Evolutionary conservation across 208 protist species (phyloP).

Genomic region (Herpetomonas muscarum): DNA sequence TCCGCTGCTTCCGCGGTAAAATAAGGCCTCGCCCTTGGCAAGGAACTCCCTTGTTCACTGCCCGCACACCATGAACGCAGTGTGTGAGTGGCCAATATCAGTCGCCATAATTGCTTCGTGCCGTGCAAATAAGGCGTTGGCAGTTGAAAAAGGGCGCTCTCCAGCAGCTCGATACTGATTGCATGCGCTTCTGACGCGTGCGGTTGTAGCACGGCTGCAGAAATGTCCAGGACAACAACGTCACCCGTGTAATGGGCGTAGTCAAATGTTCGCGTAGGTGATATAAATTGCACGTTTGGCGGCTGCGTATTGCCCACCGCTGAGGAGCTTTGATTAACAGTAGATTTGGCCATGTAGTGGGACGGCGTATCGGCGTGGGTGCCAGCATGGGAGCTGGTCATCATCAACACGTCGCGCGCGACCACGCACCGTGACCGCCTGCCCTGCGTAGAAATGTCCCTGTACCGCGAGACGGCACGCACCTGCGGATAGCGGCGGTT

Average conservation of each 20-base stretch:
- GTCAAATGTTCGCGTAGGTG: no score
- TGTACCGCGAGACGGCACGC: conserved; percentile 23
- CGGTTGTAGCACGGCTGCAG: no score
- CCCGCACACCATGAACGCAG: not conserved
- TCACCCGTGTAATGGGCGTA: conserved; percentile 66
- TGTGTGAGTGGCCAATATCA: conserved; percentile 44
- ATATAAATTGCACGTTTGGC: no score
- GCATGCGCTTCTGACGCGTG: conserved; percentile 8
- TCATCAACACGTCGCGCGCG: conserved; percentile 32
- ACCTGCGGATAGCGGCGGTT: conserved; percentile 20
- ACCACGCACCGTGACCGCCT: conserved; percentile 43
- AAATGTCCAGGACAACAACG: conserved; percentile 50
- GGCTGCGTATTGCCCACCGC: no score
- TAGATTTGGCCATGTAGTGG: conserved; percentile 48
- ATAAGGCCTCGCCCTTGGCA: conserved; percentile 13
- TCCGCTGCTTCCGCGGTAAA: conserved; percentile 36
- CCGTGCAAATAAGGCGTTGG: conserved; percentile 7
- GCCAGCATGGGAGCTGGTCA: conserved; percentile 71
- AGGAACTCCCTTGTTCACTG: not conserved
- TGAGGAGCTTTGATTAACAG: no score
- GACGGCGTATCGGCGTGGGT: conserved; percentile 69
- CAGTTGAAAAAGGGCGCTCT: conserved; percentile 20
- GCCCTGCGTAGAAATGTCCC: conserved; percentile 34
- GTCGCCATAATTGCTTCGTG: conserved; percentile 28
- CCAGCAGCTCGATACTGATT: conserved; percentile 42